Evolutionary conservation across 1,284 basidiomycete species (phyloP).

Genomic region (Cutaneotrichosporon sp.): DNA sequence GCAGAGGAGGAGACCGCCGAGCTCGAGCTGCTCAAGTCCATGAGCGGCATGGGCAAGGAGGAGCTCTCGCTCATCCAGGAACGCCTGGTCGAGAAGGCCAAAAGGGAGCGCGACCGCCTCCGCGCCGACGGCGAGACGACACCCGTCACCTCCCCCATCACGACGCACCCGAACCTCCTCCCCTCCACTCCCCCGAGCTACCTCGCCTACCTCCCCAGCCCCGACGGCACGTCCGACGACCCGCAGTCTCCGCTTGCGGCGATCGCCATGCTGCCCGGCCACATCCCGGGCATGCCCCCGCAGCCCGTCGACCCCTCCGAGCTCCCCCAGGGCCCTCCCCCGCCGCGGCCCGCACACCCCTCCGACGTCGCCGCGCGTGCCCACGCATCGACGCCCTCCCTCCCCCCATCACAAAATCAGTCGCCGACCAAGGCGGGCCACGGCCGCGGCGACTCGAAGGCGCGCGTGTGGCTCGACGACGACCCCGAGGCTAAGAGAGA

Average conservation of each 20-base stretch:
- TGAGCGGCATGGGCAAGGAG: slow-evolving; percentile 40
- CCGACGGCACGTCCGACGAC: not conserved
- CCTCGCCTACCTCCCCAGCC: not conserved
- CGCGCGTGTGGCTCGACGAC: slow-evolving; percentile 24
- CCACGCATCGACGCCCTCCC: not conserved
- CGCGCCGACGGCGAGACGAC: slow-evolving; percentile 17
- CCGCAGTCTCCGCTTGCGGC: not conserved
- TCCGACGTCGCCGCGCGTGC: not conserved
- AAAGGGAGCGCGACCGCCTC: slow-evolving; percentile 37
- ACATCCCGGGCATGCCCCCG: slow-evolving; percentile 2
- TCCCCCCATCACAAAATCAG: not conserved
- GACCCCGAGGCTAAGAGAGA: slow-evolving; percentile 45
- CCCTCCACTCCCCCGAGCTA: not conserved
- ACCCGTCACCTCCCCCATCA: slow-evolving; percentile 1
- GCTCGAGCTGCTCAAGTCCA: slow-evolving; percentile 29
- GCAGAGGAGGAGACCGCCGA: slow-evolving; percentile 21
- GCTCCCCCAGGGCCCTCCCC: slow-evolving; percentile 20
- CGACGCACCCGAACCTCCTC: not conserved
- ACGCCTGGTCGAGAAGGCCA: slow-evolving; percentile 43
- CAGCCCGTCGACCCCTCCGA: slow-evolving; percentile 13
- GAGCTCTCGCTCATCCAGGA: slow-evolving; percentile 40
- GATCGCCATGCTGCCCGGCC: not conserved
- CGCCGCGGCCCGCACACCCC: slow-evolving; percentile 17
- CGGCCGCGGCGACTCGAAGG: slow-evolving; percentile 7
- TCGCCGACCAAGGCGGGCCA: slow-evolving; percentile 6